Evolutionary conservation across 208 protist genomes (phyloP), one percentile per base, ranked within the genome.

Genomic region (Wallacemonas sp.): DNA sequence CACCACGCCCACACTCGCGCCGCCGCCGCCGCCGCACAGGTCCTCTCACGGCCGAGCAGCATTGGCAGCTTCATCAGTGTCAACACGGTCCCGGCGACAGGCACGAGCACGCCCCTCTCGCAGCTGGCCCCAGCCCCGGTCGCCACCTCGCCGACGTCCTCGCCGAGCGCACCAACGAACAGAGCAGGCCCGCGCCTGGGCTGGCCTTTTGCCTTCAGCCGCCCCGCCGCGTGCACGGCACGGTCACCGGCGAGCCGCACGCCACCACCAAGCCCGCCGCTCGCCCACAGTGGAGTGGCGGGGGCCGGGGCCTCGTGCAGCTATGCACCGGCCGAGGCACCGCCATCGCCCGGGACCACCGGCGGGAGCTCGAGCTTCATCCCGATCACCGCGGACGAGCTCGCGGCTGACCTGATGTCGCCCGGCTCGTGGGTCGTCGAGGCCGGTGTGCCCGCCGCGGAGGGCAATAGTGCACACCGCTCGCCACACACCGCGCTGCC

Each of bases 341-440:
- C 25, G 2, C 50, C 14, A 8, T 57, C 50, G n/a, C 50, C 50
- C 16, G 50, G 14, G 12, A 63, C 23, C 26, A 63, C 32, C 29
- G 38, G 12, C 45, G 57, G 38, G 22, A 45, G 44, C 36, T 57
- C 61, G 16, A 80, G 69, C 44, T 80, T 76, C 59, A 46, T 72
- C 7, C 69, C 67, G 16, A 33, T 80, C 25, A 69, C 65, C 5
- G 48, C 46, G 28, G 74, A 80, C 50, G 74, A 80, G 14, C 5
- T 76, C 18, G 25, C 41, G 45, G 36, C 11, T 0, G 42, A 22
- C n/a, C n/a, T 48, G 42, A 48, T 48, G 42, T 23, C 42, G 7
- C 42, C 42, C 18, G 42, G 42, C n/a, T 14, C 10, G 5, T 48
- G 42, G 42, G n/a, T 16, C 42, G 42, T 48, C 7, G 42, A 48